phyloP scores from a whole-genome alignment of 352 stramenopile genomes.

The Phytophthora agathidicida region DNA sequence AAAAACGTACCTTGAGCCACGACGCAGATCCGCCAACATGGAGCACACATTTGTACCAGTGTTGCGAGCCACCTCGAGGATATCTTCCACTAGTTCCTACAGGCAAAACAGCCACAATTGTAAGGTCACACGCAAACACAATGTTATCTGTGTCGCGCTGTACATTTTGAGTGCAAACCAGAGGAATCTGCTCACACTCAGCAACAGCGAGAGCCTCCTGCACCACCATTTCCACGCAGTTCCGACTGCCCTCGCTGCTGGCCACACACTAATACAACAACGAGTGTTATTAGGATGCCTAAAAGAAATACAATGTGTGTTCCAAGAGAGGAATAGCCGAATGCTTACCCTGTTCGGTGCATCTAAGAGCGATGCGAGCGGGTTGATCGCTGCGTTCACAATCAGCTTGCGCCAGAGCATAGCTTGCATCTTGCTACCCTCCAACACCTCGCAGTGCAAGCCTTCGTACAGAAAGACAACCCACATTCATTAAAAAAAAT shows the following conservation, averaged over 20 bases:
- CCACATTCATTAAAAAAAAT: neutral
- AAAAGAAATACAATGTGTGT: no score
- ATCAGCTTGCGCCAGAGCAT: slow-evolving; percentile 84
- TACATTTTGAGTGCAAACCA: slow-evolving; percentile 42
- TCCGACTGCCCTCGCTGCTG: slow-evolving; percentile 46
- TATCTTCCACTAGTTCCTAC: slow-evolving; percentile 62
- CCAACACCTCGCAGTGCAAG: slow-evolving; percentile 50
- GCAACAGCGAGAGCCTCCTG: slow-evolving; percentile 62
- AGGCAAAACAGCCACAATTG: neutral
- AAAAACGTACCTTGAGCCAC: slow-evolving; percentile 46
- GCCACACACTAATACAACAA: slow-evolving; percentile 43
- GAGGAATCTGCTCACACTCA: slow-evolving; percentile 42
- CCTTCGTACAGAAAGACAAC: slow-evolving; percentile 27
- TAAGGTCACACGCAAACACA: neutral
- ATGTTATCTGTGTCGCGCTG: neutral
- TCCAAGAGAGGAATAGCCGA: no score
- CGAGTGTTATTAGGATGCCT: neutral
- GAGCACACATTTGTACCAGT: slow-evolving; percentile 75
- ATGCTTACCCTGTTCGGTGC: slow-evolving; percentile 49
- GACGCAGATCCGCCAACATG: slow-evolving; percentile 75
- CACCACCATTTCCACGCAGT: slow-evolving; percentile 60
- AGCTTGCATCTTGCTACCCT: slow-evolving; percentile 49
- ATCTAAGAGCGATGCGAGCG: slow-evolving; percentile 67
- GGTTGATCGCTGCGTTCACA: slow-evolving; percentile 84
- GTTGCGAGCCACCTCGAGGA: slow-evolving; percentile 56